phyloP scores from a whole-genome alignment of 192 early-diverging fungal species.

The Jimgerdemannia flammicorona region DNA sequence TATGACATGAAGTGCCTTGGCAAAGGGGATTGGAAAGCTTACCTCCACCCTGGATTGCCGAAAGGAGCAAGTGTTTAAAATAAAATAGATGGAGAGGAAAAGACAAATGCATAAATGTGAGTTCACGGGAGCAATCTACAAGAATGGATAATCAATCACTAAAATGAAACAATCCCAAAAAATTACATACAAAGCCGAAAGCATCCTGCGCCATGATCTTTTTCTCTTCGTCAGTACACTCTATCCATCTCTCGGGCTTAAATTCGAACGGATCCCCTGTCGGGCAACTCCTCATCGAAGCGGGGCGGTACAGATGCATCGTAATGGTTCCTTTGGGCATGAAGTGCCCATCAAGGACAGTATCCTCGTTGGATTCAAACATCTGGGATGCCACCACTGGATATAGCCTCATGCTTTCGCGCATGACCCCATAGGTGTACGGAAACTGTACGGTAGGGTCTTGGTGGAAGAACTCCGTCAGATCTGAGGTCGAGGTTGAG shows the following conservation, averaged over 20 bases:
- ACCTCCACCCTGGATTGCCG: too few species aligned
- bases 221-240: not conserved
- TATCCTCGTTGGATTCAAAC: not conserved
- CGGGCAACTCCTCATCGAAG: constrained; percentile 3
- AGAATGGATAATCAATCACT: too few species aligned
- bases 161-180: too few species aligned
- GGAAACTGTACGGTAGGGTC: constrained; percentile 4
- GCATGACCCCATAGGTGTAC: constrained; percentile 1
- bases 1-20: too few species aligned
- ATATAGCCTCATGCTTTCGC: constrained; percentile 4
- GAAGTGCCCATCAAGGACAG: constrained; percentile 2
- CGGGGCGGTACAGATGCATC: not conserved
- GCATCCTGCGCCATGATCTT: not conserved
- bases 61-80: too few species aligned
- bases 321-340: constrained; percentile 3
- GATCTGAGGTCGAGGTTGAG: not conserved
- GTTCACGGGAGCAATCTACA: too few species aligned
- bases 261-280: constrained; percentile 8
- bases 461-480: not conserved
- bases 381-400: not conserved
- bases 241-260: constrained; percentile 14
- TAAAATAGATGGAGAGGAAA: too few species aligned
- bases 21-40: too few species aligned
- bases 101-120: too few species aligned
- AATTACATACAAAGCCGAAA: not conserved